Evolutionary conservation across 1,284 basidiomycete species (phyloP).

Genomic region (Volvariella volvacea): DNA sequence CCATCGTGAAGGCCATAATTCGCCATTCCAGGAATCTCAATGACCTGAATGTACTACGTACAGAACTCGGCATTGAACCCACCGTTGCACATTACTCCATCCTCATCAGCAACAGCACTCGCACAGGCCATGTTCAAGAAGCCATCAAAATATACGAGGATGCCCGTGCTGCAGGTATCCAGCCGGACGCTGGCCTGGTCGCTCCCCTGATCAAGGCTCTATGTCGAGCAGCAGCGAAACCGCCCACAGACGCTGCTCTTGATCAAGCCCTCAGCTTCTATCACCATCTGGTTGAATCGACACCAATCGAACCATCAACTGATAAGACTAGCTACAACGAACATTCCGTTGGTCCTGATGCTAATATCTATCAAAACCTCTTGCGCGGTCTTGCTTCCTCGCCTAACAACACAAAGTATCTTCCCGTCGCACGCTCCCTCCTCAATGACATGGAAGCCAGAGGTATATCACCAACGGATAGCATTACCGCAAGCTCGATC

Average conservation of each 20-base stretch:
- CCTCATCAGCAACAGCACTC: slow-evolving; percentile 42
- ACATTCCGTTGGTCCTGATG: slow-evolving; percentile 34
- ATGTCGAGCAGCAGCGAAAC: slow-evolving; percentile 28
- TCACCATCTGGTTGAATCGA: slow-evolving; percentile 28
- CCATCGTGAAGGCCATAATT: slow-evolving; percentile 17
- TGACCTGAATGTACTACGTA: slow-evolving; percentile 38
- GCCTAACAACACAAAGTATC: slow-evolving; percentile 35
- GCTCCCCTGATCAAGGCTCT: slow-evolving; percentile 46
- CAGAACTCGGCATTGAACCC: slow-evolving; percentile 32
- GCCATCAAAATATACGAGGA: slow-evolving; percentile 43
- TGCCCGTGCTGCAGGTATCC: slow-evolving; percentile 33
- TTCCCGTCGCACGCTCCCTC: slow-evolving; percentile 41
- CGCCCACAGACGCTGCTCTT: slow-evolving; percentile 32
- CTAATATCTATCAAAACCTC: slow-evolving; percentile 48
- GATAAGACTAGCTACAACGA: slow-evolving; percentile 11
- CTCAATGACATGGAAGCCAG: slow-evolving; percentile 49
- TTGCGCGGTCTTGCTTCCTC: slow-evolving; percentile 47
- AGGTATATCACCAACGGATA: slow-evolving; percentile 28
- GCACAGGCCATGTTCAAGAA: slow-evolving; percentile 23
- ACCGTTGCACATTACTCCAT: slow-evolving; percentile 40
- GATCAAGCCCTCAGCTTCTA: slow-evolving; percentile 47
- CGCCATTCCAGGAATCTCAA: slow-evolving; percentile 24
- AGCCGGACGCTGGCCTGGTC: slow-evolving; percentile 40
- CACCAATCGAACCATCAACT: slow-evolving; percentile 11
- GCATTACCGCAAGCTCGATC: slow-evolving; percentile 41